Conservation (phyloP, 768 basidiomycete species). For the Asterophora parasitica region DNA sequence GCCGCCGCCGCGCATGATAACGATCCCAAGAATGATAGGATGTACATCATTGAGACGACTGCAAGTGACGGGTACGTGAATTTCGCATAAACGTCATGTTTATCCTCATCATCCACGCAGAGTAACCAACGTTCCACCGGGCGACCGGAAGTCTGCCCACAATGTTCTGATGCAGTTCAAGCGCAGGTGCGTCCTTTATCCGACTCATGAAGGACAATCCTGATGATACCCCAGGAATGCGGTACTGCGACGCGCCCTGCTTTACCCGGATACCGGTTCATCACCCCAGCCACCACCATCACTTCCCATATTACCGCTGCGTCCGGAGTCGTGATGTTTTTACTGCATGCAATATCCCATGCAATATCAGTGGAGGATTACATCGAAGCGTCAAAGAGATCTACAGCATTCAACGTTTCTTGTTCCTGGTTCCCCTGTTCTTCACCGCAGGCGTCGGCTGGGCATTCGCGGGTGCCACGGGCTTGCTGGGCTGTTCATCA, state of each 20-base stretch:
- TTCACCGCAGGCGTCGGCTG: slow-evolving; percentile 10
- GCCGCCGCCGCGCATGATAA: slow-evolving; percentile 46
- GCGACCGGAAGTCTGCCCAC: slow-evolving; percentile 44
- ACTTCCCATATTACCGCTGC: slow-evolving; percentile 7
- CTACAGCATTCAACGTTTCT: slow-evolving; percentile 25
- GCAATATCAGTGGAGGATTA: background rate
- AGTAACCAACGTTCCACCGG: slow-evolving; percentile 21
- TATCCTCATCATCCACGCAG: slow-evolving; percentile 11
- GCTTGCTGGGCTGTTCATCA: slow-evolving; percentile 13
- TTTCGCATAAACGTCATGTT: background rate
- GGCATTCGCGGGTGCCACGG: background rate
- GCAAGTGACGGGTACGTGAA: slow-evolving; percentile 36
- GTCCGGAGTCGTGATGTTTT: slow-evolving; percentile 3
- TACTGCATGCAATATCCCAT: no score
- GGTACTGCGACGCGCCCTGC: slow-evolving; percentile 51
- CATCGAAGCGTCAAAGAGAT: background rate
- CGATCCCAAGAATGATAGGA: slow-evolving; percentile 52
- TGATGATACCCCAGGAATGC: slow-evolving; percentile 37
- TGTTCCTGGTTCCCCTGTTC: slow-evolving; percentile 29
- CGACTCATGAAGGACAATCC: background rate
- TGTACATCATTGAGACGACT: slow-evolving; percentile 73
- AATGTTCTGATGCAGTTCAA: slow-evolving; percentile 59
- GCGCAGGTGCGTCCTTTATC: slow-evolving; percentile 43
- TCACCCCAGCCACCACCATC: slow-evolving; percentile 10
- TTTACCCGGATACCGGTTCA: slow-evolving; percentile 35